phyloP scores from a whole-genome alignment of 805 yeast species.

The Wickerhamiella shivajii region DNA sequence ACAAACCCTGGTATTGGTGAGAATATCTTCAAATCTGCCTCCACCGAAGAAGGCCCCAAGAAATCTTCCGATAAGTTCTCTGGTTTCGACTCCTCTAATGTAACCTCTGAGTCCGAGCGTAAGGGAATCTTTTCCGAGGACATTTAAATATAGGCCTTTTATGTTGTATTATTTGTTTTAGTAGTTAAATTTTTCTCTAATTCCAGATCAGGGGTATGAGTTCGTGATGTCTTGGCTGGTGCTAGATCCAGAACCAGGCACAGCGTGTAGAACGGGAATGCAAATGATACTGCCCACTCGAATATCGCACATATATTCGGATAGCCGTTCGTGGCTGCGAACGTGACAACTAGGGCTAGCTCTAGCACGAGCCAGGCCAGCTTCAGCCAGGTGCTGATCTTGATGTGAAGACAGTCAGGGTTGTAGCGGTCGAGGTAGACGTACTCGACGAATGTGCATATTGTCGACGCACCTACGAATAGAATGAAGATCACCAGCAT shows the following conservation, averaged over 20 bases:
- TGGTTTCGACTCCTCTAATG: slow-evolving; percentile 20
- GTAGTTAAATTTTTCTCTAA: too few species aligned
- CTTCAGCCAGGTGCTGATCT: slow-evolving; percentile 36
- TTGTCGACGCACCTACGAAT: slow-evolving; percentile 40
- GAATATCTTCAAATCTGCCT: too few species aligned
- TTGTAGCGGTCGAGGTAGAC: slow-evolving; percentile 31
- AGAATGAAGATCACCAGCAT: slow-evolving; percentile 66
- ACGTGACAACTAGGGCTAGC: slow-evolving; percentile 50
- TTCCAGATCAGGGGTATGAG: too few species aligned
- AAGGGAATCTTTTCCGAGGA: slow-evolving; percentile 19
- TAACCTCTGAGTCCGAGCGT: slow-evolving; percentile 10
- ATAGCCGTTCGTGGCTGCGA: slow-evolving; percentile 28
- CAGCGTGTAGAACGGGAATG: slow-evolving; percentile 59
- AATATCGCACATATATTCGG: slow-evolving; percentile 41
- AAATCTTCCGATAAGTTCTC: slow-evolving; percentile 16
- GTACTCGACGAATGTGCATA: slow-evolving; percentile 34
- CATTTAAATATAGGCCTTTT: slow-evolving; percentile 12
- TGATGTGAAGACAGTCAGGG: slow-evolving; percentile 20
- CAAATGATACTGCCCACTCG: slow-evolving; percentile 82
- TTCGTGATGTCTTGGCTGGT: too few species aligned
- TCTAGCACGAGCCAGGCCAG: slow-evolving; percentile 53
- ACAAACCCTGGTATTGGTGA: too few species aligned
- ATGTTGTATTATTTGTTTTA: slow-evolving; percentile 4
- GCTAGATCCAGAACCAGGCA: slow-evolving; percentile 55
- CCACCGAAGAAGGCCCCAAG: too few species aligned